phyloP scores from a whole-genome alignment of 2,329 filamentous ascomycete species.

The Ceratocystis papillata region DNA sequence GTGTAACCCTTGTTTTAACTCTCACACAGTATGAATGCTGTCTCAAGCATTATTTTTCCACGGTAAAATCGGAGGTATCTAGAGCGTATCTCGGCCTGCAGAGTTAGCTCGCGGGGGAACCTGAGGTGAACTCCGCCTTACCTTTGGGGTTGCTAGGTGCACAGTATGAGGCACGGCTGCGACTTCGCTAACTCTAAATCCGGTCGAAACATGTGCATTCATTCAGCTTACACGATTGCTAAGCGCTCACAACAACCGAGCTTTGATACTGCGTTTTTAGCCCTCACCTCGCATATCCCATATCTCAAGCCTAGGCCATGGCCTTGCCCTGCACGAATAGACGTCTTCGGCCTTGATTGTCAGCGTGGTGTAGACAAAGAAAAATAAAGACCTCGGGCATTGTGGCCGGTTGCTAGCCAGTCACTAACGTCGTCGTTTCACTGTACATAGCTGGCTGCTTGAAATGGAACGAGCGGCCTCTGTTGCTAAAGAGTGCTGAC shows the following conservation, averaged over 20 bases:
- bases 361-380: too few relatives aligned
- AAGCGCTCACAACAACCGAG: slow-evolving; percentile 1
- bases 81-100: not conserved
- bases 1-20: not conserved
- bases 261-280: not conserved
- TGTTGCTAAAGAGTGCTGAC: too few relatives aligned
- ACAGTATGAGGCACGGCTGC: not conserved
- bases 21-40: not conserved
- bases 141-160: not conserved
- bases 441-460: too few relatives aligned
- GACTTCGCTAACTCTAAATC: not conserved
- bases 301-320: not conserved
- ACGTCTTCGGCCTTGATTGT: not conserved
- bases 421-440: too few relatives aligned
- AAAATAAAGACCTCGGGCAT: too few relatives aligned
- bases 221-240: not conserved
- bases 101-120: not conserved
- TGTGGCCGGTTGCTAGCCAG: too few relatives aligned
- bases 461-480: too few relatives aligned
- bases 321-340: not conserved
- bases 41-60: not conserved
- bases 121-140: not conserved
- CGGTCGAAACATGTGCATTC: not conserved
- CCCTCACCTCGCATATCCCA: not conserved
- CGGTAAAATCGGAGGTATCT: not conserved